A percentile compares a stretch with the other conserved stretches of the same genome.
Conservation (phyloP, 2,329 filamentous ascomycete species). For the Pseudogymnoascus sp. region DNA sequence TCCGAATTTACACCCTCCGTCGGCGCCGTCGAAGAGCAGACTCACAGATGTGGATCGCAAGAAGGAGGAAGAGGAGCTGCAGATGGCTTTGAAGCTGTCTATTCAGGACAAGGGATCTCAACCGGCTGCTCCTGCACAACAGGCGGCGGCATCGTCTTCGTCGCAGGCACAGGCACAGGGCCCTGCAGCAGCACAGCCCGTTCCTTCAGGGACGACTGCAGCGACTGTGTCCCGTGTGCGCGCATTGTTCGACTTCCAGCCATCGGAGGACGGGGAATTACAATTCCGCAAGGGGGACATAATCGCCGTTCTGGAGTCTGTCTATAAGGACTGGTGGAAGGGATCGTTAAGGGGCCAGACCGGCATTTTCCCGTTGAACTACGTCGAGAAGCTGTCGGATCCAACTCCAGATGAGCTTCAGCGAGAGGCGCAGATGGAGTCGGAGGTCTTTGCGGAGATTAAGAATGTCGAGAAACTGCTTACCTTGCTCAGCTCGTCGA, state of each 20-base stretch:
- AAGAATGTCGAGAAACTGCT: constrained; percentile 76
- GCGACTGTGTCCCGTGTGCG: constrained; percentile 93
- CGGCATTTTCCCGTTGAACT: constrained; percentile 96
- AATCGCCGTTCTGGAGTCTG: constrained; percentile 93
- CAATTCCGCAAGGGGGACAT: constrained; percentile 96
- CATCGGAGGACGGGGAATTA: constrained; percentile 87
- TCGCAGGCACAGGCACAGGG: constrained; percentile 35
- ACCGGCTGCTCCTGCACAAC: constrained; percentile 38
- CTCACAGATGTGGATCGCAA: constrained; percentile 85
- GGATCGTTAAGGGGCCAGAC: constrained; percentile 90
- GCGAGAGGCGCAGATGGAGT: constrained; percentile 92
- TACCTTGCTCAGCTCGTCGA: constrained; percentile 83
- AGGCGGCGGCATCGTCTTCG: constrained; percentile 30
- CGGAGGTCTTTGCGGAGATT: constrained; percentile 69
- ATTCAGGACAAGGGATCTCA: constrained; percentile 77
- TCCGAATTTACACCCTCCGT: constrained; percentile 83
- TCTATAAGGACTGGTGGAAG: constrained; percentile 99
- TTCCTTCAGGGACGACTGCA: constrained; percentile 81
- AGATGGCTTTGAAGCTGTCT: constrained; percentile 89
- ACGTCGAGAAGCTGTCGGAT: constrained; percentile 94
- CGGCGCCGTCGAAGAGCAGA: constrained; percentile 85
- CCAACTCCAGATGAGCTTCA: constrained; percentile 92
- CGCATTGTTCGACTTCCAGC: constrained; percentile 89
- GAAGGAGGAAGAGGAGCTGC: constrained; percentile 94
- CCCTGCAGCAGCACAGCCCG: constrained; percentile 44